Evolutionary conservation across 129 eudicot genomes (phyloP), one percentile per base, ranked within the genome.

Genomic region (Artemisia annua): DNA sequence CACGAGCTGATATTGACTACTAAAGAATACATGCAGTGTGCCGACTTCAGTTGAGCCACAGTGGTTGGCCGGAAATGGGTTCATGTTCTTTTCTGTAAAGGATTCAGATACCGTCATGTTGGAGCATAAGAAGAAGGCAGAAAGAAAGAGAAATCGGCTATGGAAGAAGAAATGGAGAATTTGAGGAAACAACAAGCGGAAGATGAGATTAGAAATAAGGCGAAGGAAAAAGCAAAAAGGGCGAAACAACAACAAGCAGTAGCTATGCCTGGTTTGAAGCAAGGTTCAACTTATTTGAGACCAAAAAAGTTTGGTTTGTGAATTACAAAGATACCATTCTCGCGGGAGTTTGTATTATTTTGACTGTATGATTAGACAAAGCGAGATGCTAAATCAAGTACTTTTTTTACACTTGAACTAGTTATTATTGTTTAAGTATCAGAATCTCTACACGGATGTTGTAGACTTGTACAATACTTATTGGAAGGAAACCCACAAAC

Each of bases 111-210:
- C 22, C 22, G 22, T 20, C 22, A 20, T 20, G 22, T 20, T 20
- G 22, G 22, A 20, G 1, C 22, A 20, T 20, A 20, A 20, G 22
- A 20, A 20, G 22, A 20, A 20, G 22, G 22, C 56, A 51, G 56
- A 51, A 51, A 51, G n/a, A 51, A 51, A 51, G 16, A 12, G 56
- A 51, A 51, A 10, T 51, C 56, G 16, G 57, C 57, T 16, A 52
- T 52, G 57, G 57, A 52, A 52, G 57, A 52, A 52, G 57, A 52
- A 52, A 52, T 52, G 57, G 57, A 52, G 57, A 52, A 52, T 52
- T 52, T 52, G 57, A 52, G 57, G n/a, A 52, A 52, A 52, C 57
- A 52, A 16, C 57, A 52, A 3, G 17, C 17, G 57, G 57, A 52
- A 52, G 57, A 14, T 10, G 57, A 52, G 57, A 52, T 52, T 52